These are phyloP conservation scores for Backusella sp. DNA, from an alignment of 192 early-diverging fungal genomes.

Conservation along the genomic window DNA sequence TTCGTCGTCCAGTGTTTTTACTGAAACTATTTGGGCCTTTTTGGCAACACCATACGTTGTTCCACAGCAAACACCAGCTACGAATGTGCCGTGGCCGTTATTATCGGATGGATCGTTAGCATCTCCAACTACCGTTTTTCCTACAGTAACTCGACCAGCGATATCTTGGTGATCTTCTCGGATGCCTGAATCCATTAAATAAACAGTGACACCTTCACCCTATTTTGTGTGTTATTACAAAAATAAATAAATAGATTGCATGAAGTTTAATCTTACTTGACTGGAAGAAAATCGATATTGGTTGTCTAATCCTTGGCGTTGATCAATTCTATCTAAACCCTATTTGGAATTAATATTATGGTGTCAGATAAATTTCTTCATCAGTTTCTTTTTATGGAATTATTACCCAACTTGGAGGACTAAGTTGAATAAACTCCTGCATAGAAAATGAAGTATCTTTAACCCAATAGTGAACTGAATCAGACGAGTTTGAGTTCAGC, in stretches of 20 bases:
- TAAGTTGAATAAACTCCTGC: constrained; percentile 34
- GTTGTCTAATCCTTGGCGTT: constrained; percentile 28
- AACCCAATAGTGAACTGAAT: constrained; percentile 29
- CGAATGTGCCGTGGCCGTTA: constrained; percentile 62
- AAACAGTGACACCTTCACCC: constrained; percentile 84
- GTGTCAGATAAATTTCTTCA: background rate
- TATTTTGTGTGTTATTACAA: background rate
- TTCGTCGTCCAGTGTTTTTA: constrained; percentile 51
- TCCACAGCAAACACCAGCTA: constrained; percentile 56
- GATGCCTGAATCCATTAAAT: constrained; percentile 87
- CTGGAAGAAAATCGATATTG: constrained; percentile 24
- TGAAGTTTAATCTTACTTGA: constrained; percentile 13
- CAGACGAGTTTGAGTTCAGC: background rate
- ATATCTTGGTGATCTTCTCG: constrained; percentile 46
- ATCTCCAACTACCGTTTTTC: constrained; percentile 42
- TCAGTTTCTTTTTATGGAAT: constrained; percentile 11
- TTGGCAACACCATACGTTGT: constrained; percentile 59
- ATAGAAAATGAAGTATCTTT: constrained; percentile 27
- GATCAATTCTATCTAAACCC: constrained; percentile 38
- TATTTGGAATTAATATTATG: background rate
- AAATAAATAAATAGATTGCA: background rate
- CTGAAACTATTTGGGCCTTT: constrained; percentile 48
- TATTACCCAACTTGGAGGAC: constrained; percentile 32
- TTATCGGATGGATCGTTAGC: constrained; percentile 32
- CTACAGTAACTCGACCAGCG: constrained; percentile 46